Evolutionary conservation across 1,139 yeast species (phyloP), one percentile per base, ranked within the genome.

Genomic region (Geotrichum fermentans): DNA sequence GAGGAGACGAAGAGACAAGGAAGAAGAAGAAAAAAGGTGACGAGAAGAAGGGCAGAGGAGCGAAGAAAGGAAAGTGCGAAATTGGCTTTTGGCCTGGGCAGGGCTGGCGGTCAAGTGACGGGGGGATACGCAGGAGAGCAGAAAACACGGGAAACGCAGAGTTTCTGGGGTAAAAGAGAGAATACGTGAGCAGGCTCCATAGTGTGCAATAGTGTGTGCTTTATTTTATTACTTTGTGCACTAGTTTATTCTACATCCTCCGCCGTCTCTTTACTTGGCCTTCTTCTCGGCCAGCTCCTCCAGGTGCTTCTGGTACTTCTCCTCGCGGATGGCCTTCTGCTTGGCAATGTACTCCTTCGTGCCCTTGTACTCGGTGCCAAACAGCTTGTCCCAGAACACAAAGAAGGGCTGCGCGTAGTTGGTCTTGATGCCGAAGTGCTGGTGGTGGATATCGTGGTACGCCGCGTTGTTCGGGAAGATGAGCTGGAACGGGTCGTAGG

Each of bases 351-450:
- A 68, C 43, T 60, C 55, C 35, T 60, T 60, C 38, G 68, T 67
- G 26, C 59, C 86, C 59, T 79, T 73, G 68, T 82, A 89, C 63
- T 83, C 80, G 2, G 97, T 87, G 50, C 80, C 78, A 53, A 78
- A 75, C 49, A 82, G 56, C 48, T 70, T 69, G 67, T 92, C 98
- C 98, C 98, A 92, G 62, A 88, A 80, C 3, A 90, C 83, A 69
- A 92, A 92, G 71, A 90, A 92, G 6, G 98, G 98, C 72, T 92
- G 98, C n/a, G 95, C 83, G 62, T 82, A 92, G 70, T 92, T 92
- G 55, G 83, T 82, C 72, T 88, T 89, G 69, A 92, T 83, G 30
- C 98, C 98, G 77, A 94, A 92, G 59, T 80, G 80, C 72, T 92
- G 98, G 69, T 92, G 98, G 65, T 92, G 98, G 58, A 92, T 89